These are phyloP conservation scores for Syzygium jambos DNA, from an alignment of 345 rosid genomes.

Conservation along the genomic window DNA sequence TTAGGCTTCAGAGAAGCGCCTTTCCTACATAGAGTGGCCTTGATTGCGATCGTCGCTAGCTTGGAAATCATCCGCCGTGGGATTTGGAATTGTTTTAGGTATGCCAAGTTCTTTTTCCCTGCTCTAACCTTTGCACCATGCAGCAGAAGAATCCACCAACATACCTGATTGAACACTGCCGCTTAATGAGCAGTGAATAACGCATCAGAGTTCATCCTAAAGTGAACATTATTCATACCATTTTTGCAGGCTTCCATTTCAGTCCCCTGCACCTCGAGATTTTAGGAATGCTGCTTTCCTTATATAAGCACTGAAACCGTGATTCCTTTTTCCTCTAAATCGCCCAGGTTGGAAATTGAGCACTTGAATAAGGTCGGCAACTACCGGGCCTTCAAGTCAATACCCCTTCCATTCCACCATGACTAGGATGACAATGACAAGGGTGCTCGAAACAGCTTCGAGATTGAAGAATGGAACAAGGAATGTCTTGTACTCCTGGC, in stretches of 20 bases:
- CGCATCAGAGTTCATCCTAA: not conserved
- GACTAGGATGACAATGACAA: not conserved
- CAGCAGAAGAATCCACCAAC: not conserved
- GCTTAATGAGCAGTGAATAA: not conserved
- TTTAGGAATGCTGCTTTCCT: not conserved
- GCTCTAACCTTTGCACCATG: not conserved
- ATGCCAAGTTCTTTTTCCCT: not conserved
- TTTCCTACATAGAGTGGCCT: conserved; percentile 42
- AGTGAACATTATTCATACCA: not conserved
- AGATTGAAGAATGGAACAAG: not conserved
- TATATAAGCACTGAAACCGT: not conserved
- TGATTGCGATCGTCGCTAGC: conserved; percentile 43
- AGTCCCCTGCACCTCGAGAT: not conserved
- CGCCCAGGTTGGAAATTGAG: not conserved
- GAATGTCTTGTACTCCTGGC: not conserved
- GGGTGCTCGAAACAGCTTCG: not conserved
- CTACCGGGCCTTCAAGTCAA: not conserved
- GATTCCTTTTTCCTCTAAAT: not conserved
- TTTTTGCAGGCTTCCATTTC: not conserved
- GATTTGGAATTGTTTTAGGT: conserved; percentile 92
- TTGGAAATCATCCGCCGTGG: conserved; percentile 82
- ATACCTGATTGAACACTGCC: not conserved
- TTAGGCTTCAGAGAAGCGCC: conserved; percentile 46
- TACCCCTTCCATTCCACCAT: not conserved
- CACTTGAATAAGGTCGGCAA: not conserved